Percentiles rank a stretch among this genome's conserved stretches.
Evolutionary conservation across 2,329 filamentous ascomycete species (phyloP).

Genomic region (Xylaria sp.): DNA sequence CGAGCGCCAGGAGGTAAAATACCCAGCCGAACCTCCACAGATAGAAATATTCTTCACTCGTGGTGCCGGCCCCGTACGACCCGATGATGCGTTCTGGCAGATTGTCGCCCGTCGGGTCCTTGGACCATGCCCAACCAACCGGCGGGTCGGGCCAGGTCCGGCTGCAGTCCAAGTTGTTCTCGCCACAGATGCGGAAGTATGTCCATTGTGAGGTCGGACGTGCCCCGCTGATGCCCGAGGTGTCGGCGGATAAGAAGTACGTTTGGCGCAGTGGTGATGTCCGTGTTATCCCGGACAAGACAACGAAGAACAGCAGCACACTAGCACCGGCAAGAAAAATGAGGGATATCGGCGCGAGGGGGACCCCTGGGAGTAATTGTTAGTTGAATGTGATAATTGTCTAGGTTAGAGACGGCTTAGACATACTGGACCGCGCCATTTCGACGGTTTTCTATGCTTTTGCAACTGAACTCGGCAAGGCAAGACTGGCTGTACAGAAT

Average conservation of each 20-base stretch:
- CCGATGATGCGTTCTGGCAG: slow-evolving; percentile 59
- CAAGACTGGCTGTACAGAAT: background rate
- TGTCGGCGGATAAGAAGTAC: slow-evolving; percentile 87
- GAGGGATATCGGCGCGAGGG: slow-evolving; percentile 44
- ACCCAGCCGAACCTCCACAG: slow-evolving; percentile 93
- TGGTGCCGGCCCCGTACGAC: slow-evolving; percentile 64
- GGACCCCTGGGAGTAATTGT: slow-evolving; percentile 16
- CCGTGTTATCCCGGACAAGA: slow-evolving; percentile 64
- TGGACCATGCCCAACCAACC: slow-evolving; percentile 76
- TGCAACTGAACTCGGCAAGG: no score
- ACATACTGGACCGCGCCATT: slow-evolving; percentile 35
- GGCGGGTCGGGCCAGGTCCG: slow-evolving; percentile 69
- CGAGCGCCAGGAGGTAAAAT: slow-evolving; percentile 84
- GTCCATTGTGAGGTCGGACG: slow-evolving; percentile 82
- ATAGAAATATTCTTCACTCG: slow-evolving; percentile 75
- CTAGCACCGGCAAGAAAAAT: slow-evolving; percentile 62
- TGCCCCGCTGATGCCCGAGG: slow-evolving; percentile 75
- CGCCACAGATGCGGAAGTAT: slow-evolving; percentile 84
- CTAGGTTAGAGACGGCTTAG: background rate
- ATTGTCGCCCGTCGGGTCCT: slow-evolving; percentile 53
- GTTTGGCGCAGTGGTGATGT: slow-evolving; percentile 73
- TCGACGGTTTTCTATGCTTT: background rate
- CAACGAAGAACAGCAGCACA: slow-evolving; percentile 67
- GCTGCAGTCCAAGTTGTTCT: slow-evolving; percentile 72
- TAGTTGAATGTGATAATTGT: background rate